These are phyloP conservation scores for Teratosphaeria pseudoeucalypti DNA, from an alignment of 2,329 filamentous ascomycete genomes.

Conservation along the genomic window DNA sequence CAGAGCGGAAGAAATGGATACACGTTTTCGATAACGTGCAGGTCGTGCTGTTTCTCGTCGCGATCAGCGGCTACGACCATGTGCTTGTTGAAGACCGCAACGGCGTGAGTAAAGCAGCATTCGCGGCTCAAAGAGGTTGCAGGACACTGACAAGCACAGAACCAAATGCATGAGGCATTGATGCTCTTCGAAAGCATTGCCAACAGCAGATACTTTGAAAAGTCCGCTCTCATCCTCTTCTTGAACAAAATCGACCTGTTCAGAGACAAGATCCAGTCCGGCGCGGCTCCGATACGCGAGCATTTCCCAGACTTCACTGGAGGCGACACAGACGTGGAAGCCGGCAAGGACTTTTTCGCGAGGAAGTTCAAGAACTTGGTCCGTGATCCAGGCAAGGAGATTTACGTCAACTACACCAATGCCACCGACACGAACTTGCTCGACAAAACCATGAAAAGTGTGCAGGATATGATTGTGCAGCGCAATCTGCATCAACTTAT, in stretches of 20 bases:
- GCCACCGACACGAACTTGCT: conserved; percentile 41
- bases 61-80: conserved; percentile 93
- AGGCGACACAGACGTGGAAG: conserved; percentile 34
- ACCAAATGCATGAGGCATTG: conserved; percentile 46
- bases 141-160: conserved; percentile 24
- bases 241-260: conserved; percentile 46
- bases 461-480: conserved; percentile 46
- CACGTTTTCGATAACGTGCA: conserved; percentile 94
- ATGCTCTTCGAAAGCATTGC: conserved; percentile 45
- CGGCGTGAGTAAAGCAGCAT: conserved; percentile 52
- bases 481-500: conserved; percentile 42
- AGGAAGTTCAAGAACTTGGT: conserved; percentile 42
- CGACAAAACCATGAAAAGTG: conserved; percentile 43
- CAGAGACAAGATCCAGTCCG: conserved; percentile 38
- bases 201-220: conserved; percentile 43
- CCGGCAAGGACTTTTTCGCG: conserved; percentile 40
- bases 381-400: conserved; percentile 40
- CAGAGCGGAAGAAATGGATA: conserved; percentile 95
- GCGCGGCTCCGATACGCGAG: conserved; percentile 37
- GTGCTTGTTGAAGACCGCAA: conserved; percentile 94
- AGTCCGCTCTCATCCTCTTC: conserved; percentile 42
- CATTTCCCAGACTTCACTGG: conserved; percentile 42
- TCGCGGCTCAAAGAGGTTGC: neutral
- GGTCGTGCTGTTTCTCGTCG: conserved; percentile 83
- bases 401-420: conserved; percentile 44